phyloP scores from a whole-genome alignment of 2,329 filamentous ascomycete genomes.

The Xylariaceae sp. region DNA sequence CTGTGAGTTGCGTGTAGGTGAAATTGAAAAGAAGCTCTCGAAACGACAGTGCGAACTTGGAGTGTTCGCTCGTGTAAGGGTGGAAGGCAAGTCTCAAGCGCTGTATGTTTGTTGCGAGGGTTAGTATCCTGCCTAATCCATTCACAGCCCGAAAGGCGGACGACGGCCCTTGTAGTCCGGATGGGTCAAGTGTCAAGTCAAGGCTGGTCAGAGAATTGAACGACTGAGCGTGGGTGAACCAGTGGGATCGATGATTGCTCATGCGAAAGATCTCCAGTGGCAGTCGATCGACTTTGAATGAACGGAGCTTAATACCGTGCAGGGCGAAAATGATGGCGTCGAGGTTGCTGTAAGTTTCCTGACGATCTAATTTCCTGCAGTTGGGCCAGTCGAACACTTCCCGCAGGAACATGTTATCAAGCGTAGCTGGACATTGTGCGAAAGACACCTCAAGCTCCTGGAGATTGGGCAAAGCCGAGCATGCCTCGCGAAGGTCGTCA shows the following conservation, averaged over 20 bases:
- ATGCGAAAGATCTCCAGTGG: constrained; percentile 41
- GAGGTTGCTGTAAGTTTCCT: constrained; percentile 36
- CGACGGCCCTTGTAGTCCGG: constrained; percentile 33
- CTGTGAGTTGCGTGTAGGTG: constrained; percentile 35
- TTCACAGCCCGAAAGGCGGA: constrained; percentile 39
- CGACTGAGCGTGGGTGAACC: constrained; percentile 39
- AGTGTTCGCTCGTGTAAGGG: constrained; percentile 35
- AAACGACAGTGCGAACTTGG: constrained; percentile 40
- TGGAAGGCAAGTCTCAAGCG: constrained; percentile 41
- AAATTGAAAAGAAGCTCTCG: constrained; percentile 36
- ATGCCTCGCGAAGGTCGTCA: constrained; percentile 35
- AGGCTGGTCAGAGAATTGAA: constrained; percentile 39
- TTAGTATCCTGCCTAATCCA: constrained; percentile 40
- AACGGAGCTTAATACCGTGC: constrained; percentile 33
- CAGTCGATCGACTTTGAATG: constrained; percentile 40
- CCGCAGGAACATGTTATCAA: constrained; percentile 35
- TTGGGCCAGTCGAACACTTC: constrained; percentile 37
- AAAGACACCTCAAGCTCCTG: constrained; percentile 39
- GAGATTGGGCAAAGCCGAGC: constrained; percentile 38
- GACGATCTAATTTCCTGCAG: constrained; percentile 38
- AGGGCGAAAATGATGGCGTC: constrained; percentile 37
- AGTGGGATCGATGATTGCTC: constrained; percentile 35
- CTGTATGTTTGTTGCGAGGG: constrained; percentile 34
- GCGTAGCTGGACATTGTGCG: constrained; percentile 34
- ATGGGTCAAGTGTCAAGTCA: constrained; percentile 38